Evolutionary conservation across 2,329 filamentous ascomycete species (phyloP), one percentile per base, ranked within the genome.

Genomic region (Epichloe aotearoae): DNA sequence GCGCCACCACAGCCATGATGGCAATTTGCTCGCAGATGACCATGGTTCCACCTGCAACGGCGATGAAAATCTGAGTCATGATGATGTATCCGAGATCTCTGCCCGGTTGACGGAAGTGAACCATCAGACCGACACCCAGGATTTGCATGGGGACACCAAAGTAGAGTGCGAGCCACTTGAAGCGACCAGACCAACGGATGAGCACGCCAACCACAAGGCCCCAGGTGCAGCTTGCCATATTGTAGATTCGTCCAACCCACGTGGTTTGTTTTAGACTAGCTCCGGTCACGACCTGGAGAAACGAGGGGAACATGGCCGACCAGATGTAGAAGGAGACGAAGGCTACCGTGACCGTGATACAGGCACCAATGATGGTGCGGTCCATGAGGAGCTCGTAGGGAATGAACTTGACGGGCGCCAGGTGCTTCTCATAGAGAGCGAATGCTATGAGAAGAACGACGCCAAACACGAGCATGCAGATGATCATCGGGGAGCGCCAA

Each of bases 381-480:
- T 77, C 68, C 3, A 66, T 64, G 54, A 82, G 66, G 56, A 82
- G 64, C 41, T 64, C 55, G 57, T 69, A 73, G 14, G 71, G 75
- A 26, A 85, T 67, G 62, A 85, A 76, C 2, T 79, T 76, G 12
- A 69, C 69, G 0, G 72, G 74, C 0, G 81, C 76, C n/a, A 80
- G 55, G 50, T 69, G 80, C 20, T 66, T 72, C 63, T 86, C 80
- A 65, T 75, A 80, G 2, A 79, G 52, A 1, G 66, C 73, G 55
- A 83, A 78, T n/a, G 70, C 51, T 38, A 77, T 58, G 2, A 88
- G 67, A 37, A 77, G 72, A 0, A 80, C 58, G 33, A 77, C 71
- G 6, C 84, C 84, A 23, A 86, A 62, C 1, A 82, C 71, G 40
- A 75, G 72, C 77, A 83, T 82, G 50, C 72, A 68, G 51, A 83